Percentiles rank a stretch among this genome's conserved stretches.
These are phyloP conservation scores for Gloeostereum incarnatum DNA, from an alignment of 768 basidiomycete genomes.

Conservation along the genomic window DNA sequence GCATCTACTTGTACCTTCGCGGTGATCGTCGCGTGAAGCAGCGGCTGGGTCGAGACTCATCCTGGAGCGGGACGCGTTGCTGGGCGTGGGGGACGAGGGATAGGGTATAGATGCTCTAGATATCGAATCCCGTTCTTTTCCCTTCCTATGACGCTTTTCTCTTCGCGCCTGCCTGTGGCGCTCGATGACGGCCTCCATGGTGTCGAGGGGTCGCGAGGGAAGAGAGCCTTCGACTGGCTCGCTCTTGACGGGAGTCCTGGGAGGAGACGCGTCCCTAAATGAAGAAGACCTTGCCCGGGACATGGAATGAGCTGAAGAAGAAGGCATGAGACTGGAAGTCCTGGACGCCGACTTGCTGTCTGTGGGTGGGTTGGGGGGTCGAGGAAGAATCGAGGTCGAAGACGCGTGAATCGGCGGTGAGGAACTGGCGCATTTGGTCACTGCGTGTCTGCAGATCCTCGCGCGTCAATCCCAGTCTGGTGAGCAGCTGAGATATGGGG, in stretches of 20 bases:
- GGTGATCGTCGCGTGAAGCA: slow-evolving; percentile 47
- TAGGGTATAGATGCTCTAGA: slow-evolving; percentile 20
- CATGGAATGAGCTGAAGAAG: slow-evolving; percentile 30
- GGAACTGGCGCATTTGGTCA: slow-evolving; percentile 74
- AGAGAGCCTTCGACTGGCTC: slow-evolving; percentile 41
- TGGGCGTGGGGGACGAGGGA: slow-evolving; percentile 43
- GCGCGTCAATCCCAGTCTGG: slow-evolving; percentile 67
- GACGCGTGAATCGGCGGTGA: slow-evolving; percentile 49
- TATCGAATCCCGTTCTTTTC: slow-evolving; percentile 37
- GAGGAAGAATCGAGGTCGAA: slow-evolving; percentile 23
- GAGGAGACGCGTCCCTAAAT: slow-evolving; percentile 43
- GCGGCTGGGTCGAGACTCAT: slow-evolving; percentile 39
- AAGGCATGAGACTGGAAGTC: slow-evolving; percentile 19
- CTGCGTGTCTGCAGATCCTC: slow-evolving; percentile 65
- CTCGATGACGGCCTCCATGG: slow-evolving; percentile 73
- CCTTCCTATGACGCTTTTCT: slow-evolving; percentile 38
- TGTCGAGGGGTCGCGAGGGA: slow-evolving; percentile 53
- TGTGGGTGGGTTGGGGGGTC: slow-evolving; percentile 22
- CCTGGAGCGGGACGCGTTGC: slow-evolving; percentile 33
- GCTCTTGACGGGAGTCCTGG: slow-evolving; percentile 53
- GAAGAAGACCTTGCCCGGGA: slow-evolving; percentile 41
- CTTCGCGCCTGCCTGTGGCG: slow-evolving; percentile 51
- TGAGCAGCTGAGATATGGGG: slow-evolving; percentile 65
- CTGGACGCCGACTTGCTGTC: slow-evolving; percentile 25
- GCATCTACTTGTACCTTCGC: slow-evolving; percentile 20